A percentile compares a stretch with the other conserved stretches of the same genome.
phyloP scores from a whole-genome alignment of 2,329 filamentous ascomycete genomes.

The Colletotrichum lindemuthianum region DNA sequence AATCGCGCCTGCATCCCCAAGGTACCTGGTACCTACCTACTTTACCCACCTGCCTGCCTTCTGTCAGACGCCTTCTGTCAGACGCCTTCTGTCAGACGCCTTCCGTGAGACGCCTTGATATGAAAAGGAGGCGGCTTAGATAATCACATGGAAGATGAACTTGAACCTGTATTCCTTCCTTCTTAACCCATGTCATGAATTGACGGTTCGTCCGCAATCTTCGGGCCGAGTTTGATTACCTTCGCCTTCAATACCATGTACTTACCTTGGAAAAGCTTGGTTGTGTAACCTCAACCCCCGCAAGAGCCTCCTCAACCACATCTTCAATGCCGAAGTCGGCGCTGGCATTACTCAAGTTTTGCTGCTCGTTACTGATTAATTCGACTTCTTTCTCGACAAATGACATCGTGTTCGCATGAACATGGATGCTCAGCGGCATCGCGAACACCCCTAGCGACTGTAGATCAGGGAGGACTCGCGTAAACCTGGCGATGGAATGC shows the following conservation, averaged over 20 bases:
- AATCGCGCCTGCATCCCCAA: too few species aligned
- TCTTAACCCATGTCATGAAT: conserved; percentile 1
- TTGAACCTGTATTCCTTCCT: too few species aligned
- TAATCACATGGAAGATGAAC: too few species aligned
- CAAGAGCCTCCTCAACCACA: conserved; percentile 30
- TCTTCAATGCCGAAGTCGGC: conserved; percentile 3
- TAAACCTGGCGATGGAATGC: not conserved
- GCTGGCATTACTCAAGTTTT: not conserved
- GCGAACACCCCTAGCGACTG: not conserved
- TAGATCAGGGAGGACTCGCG: not conserved
- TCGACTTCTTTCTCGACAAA: too few species aligned
- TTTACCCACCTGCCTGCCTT: too few species aligned
- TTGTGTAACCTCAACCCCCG: conserved; percentile 15
- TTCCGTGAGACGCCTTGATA: too few species aligned
- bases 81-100: too few species aligned
- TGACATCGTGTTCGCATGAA: too few species aligned
- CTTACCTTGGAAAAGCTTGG: not conserved
- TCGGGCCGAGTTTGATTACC: conserved; percentile 24
- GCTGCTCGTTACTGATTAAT: not conserved
- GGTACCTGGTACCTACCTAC: too few species aligned
- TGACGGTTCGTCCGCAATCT: conserved; percentile 7
- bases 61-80: too few species aligned
- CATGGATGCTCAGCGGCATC: too few species aligned
- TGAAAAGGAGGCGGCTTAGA: too few species aligned
- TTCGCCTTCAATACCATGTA: not conserved